phyloP scores from a whole-genome alignment of 352 stramenopile species.

The Peronospora belbahrii region DNA sequence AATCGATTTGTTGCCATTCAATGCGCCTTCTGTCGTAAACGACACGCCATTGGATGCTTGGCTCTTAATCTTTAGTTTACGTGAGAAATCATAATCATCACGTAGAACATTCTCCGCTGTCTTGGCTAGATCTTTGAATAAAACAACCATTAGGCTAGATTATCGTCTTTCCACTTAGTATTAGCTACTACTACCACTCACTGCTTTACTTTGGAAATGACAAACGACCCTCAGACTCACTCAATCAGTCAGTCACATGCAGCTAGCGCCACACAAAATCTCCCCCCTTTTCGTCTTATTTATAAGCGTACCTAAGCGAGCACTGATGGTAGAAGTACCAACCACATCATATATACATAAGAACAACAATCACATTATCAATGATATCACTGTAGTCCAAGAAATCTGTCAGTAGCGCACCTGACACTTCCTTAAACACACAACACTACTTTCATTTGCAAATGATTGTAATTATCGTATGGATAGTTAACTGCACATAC shows the following conservation, averaged over 20 bases:
- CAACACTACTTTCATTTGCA: neutral
- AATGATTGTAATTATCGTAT: neutral
- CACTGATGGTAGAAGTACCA: slow-evolving; percentile 1
- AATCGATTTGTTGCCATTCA: slow-evolving; percentile 80
- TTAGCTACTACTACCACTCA: slow-evolving; percentile 4
- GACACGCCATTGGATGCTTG: slow-evolving; percentile 65
- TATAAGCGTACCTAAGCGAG: neutral
- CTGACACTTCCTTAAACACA: no score
- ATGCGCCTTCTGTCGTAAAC: slow-evolving; percentile 68
- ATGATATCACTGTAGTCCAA: no score
- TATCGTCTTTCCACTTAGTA: neutral
- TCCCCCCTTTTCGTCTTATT: slow-evolving; percentile 13
- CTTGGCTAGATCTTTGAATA: slow-evolving; percentile 82
- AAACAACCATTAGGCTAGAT: slow-evolving; percentile 41
- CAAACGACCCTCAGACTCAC: slow-evolving; percentile 23
- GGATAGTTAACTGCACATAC: no score
- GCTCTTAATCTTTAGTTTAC: slow-evolving; percentile 80
- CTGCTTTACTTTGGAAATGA: slow-evolving; percentile 43
- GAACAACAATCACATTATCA: neutral
- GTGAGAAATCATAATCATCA: slow-evolving; percentile 74
- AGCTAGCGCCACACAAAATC: slow-evolving; percentile 21
- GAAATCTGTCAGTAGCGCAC: no score
- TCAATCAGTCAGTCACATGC: neutral
- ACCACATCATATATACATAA: slow-evolving; percentile 4
- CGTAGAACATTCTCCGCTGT: slow-evolving; percentile 62